Percentiles rank a stretch among this genome's conserved stretches.
These are phyloP conservation scores for Madurella fahalii DNA, from an alignment of 2,329 filamentous ascomycete genomes.

Conservation along the genomic window DNA sequence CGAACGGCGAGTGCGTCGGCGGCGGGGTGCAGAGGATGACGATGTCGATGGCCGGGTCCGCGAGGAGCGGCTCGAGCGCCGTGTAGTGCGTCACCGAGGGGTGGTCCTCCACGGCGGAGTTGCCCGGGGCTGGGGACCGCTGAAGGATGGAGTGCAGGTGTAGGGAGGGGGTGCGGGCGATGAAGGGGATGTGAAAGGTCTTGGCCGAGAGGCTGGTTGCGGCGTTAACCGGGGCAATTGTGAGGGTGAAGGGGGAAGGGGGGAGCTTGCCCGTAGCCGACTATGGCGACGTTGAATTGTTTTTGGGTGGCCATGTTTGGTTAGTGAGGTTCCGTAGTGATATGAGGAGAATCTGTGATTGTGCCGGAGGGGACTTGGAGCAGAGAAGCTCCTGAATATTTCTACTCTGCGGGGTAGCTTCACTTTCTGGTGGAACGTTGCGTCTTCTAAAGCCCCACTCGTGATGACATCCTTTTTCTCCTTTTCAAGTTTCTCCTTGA, in stretches of 20 bases:
- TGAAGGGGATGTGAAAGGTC: constrained; percentile 79
- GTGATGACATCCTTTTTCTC: too few species aligned
- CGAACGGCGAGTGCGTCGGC: constrained; percentile 63
- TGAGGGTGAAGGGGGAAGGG: background rate
- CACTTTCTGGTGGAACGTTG: too few species aligned
- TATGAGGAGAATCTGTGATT: too few species aligned
- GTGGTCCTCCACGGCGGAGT: constrained; percentile 67
- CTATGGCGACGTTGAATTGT: constrained; percentile 29
- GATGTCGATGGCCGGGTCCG: constrained; percentile 63
- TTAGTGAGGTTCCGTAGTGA: too few species aligned
- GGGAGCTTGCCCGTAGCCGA: constrained; percentile 25
- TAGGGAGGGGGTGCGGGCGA: constrained; percentile 59
- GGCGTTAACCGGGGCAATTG: background rate
- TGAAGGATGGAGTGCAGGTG: constrained; percentile 73
- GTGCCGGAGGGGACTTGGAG: too few species aligned
- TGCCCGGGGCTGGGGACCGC: constrained; percentile 58
- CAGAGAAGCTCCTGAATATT: too few species aligned
- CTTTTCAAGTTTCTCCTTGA: too few species aligned
- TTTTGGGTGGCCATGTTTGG: constrained; percentile 20
- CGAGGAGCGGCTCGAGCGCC: constrained; percentile 57
- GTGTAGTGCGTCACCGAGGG: constrained; percentile 62
- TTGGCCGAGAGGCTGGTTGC: constrained; percentile 58
- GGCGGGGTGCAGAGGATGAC: constrained; percentile 70
- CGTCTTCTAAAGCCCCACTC: too few species aligned
- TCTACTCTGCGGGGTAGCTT: too few species aligned